Percentiles rank a stretch among this genome's conserved stretches.
Evolutionary conservation across 225 moss, liverwort and hornwort species (phyloP).

Genomic region (Physcomitrellopsis africana): DNA sequence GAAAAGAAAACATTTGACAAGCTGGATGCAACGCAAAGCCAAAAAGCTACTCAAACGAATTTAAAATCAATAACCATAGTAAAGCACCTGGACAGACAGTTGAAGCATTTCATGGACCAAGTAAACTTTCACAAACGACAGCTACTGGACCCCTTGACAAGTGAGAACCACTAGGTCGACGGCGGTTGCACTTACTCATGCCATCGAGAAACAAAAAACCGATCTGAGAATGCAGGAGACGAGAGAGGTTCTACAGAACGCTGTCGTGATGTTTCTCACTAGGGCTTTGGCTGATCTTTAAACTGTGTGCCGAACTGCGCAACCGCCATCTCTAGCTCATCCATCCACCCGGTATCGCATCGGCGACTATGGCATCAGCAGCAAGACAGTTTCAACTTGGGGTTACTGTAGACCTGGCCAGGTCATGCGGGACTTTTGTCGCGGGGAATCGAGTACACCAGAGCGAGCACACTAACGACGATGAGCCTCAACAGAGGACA

Average conservation of each 20-base stretch:
- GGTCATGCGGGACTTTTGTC: not conserved
- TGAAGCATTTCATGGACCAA: not conserved
- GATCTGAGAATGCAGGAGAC: not conserved
- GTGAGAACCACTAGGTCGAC: not conserved
- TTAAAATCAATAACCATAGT: not conserved
- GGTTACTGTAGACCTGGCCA: not conserved
- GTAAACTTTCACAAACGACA: not conserved
- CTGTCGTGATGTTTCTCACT: not conserved
- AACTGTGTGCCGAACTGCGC: not conserved
- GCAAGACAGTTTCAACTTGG: not conserved
- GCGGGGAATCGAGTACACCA: not conserved
- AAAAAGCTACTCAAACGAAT: not conserved
- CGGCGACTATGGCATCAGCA: not conserved
- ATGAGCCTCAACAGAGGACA: not conserved
- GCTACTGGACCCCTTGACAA: not conserved
- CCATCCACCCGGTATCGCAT: not conserved
- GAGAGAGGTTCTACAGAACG: not conserved
- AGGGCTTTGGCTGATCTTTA: not conserved
- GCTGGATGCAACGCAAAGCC: not conserved
- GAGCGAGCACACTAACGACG: not conserved
- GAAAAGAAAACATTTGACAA: not conserved
- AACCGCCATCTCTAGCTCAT: not conserved
- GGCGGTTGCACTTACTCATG: not conserved
- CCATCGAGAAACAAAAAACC: not conserved
- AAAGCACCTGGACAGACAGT: not conserved